Evolutionary conservation across 2,329 filamentous ascomycete species (phyloP).

Genomic region (Scedosporium minutisporum): DNA sequence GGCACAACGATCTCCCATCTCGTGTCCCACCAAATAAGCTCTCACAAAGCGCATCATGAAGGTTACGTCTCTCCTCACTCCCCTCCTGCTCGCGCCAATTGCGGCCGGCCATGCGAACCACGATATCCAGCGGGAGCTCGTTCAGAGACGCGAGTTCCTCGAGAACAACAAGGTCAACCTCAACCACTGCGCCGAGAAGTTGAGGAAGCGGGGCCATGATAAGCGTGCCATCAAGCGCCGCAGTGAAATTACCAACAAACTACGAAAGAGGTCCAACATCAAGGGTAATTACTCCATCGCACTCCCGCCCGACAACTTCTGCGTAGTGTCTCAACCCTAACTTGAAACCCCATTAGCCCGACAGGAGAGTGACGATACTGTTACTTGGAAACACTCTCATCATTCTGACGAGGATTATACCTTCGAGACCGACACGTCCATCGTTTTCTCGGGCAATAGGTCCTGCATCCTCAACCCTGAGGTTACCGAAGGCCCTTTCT

Average conservation of each 20-base stretch:
- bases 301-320: not conserved
- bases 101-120: slow-evolving; percentile 37
- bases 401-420: slow-evolving; percentile 22
- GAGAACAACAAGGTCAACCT: slow-evolving; percentile 30
- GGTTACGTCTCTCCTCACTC: not conserved
- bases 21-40: too few relatives aligned
- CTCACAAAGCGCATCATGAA: not conserved
- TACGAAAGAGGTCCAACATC: slow-evolving; percentile 27
- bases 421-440: slow-evolving; percentile 16
- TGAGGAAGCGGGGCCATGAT: slow-evolving; percentile 36
- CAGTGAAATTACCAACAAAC: slow-evolving; percentile 26
- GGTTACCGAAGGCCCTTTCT: slow-evolving; percentile 39
- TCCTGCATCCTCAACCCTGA: slow-evolving; percentile 41
- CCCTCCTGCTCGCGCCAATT: slow-evolving; percentile 9
- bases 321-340: not conserved
- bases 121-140: slow-evolving; percentile 35
- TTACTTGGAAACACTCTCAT: slow-evolving; percentile 14
- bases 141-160: slow-evolving; percentile 38
- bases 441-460: slow-evolving; percentile 24
- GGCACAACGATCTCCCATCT: too few relatives aligned
- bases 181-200: slow-evolving; percentile 33
- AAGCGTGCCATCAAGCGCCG: slow-evolving; percentile 34
- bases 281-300: slow-evolving; percentile 4
- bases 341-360: not conserved
- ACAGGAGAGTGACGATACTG: not conserved